A percentile compares a stretch with the other conserved stretches of the same genome.
Conservation (phyloP, 805 yeast species). For the Pichia californica region DNA sequence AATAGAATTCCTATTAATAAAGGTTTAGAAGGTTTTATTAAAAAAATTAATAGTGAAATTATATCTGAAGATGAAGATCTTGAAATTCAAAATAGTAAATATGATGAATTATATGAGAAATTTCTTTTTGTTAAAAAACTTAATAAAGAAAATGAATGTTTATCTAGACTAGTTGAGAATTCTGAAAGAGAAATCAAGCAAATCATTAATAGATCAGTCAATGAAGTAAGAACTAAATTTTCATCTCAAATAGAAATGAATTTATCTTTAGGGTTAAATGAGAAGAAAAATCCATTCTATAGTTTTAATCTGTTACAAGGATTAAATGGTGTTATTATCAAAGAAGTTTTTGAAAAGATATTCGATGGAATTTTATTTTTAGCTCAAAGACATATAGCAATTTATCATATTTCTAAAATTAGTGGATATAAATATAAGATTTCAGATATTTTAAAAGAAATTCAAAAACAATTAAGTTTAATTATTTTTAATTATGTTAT, state of each 20-base stretch:
- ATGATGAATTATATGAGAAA: constrained; percentile 17
- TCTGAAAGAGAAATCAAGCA: constrained; percentile 57
- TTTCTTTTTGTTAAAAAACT: constrained; percentile 34
- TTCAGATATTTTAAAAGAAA: constrained; percentile 36
- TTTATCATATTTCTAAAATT: constrained; percentile 47
- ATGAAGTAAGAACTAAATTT: constrained; percentile 56
- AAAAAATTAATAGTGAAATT: constrained; percentile 1
- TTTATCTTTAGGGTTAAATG: constrained; percentile 12
- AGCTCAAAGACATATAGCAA: constrained; percentile 62
- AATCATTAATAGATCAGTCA: constrained; percentile 54
- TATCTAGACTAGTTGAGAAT: constrained; percentile 47
- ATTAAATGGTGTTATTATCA: constrained; percentile 38
- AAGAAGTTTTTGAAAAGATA: constrained; percentile 66
- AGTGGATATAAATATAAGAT: constrained; percentile 19
- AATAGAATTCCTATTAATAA: constrained; percentile 7
- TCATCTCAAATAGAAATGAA: constrained; percentile 26
- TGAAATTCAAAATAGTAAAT: constrained; percentile 16
- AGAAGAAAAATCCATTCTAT: constrained; percentile 27
- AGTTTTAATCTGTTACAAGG: constrained; percentile 34
- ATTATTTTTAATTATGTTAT: constrained; percentile 34
- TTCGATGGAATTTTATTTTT: constrained; percentile 57
- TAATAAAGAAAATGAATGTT: constrained; percentile 52
- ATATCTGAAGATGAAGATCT: constrained; percentile 6
- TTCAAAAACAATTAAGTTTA: constrained; percentile 36
- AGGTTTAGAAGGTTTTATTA: constrained; percentile 11